Evolutionary conservation across 2,329 filamentous ascomycete species (phyloP), one percentile per base, ranked within the genome.

Genomic region (Tolypocladium ovalisporum): DNA sequence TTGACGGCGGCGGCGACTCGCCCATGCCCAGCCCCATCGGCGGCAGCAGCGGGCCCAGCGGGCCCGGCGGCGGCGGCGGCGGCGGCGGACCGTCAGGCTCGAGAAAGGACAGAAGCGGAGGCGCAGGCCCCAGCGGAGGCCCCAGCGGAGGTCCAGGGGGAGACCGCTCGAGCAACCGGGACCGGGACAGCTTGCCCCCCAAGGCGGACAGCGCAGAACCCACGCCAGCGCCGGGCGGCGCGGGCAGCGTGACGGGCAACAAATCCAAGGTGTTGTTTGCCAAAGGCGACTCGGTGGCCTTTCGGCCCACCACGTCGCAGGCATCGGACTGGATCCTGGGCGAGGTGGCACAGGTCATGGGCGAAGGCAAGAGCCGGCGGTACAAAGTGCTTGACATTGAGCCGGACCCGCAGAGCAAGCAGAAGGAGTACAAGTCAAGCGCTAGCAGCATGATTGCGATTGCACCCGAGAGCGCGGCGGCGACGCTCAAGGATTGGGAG

Each of bases 361-460:
- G 88, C 17, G 88, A 92, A 59, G 87, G 87, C 56, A 91, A 90
- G 69, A 87, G 84, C 67, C 80, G 88, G 66, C 82, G 87, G 51
- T 92, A 92, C 73, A 87, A 88, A 69, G 88, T 92, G 29, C 83
- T 90, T 64, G 89, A 93, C 66, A 86, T 88, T 35, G 88, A 90
- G 67, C 87, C 88, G 1, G 89, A 90, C 65, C 83, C 82, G 67
- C 82, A 76, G 64, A 84, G 79, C 65, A 85, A 84, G 63, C 81
- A 87, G 60, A 81, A 81, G 61, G 82, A 84, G 64, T 91, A 89
- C 68, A 83, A 84, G 57, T 88, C 87, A 3, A 86, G 82, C 49
- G 88, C 88, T 1, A 85, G 81, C 66, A 88, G 82, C 66, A 86
- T 94, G 78, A 91, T 92, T 52, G 82, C 86, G 2, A 91, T 94